phyloP scores from a whole-genome alignment of 805 yeast species.

The Kregervanrija pseudodelftensis region DNA sequence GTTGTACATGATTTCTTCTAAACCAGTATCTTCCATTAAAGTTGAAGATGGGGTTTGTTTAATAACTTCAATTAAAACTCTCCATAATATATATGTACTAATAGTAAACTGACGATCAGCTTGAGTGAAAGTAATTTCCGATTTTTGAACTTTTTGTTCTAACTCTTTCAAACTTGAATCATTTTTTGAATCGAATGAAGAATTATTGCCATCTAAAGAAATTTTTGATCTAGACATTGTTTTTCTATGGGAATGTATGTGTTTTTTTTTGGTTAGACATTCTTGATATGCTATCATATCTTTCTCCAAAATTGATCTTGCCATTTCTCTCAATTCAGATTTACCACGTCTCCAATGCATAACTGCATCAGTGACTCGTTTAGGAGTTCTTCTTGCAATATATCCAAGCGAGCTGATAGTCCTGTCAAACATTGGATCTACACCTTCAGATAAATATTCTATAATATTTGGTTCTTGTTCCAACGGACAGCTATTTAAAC shows the following conservation, averaged over 20 bases:
- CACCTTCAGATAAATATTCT: slow-evolving; percentile 75
- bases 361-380: slow-evolving; percentile 93
- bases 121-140: slow-evolving; percentile 65
- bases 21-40: slow-evolving; percentile 69
- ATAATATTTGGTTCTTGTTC: slow-evolving; percentile 73
- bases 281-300: slow-evolving; percentile 23
- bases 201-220: background rate
- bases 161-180: slow-evolving; percentile 12
- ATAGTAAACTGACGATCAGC: slow-evolving; percentile 84
- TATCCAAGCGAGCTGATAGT: slow-evolving; percentile 83
- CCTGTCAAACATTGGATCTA: slow-evolving; percentile 79
- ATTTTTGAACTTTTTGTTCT: slow-evolving; percentile 27
- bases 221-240: slow-evolving; percentile 16
- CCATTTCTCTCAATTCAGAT: slow-evolving; percentile 72
- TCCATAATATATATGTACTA: slow-evolving; percentile 79
- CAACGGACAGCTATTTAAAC: slow-evolving; percentile 56
- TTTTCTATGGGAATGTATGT: slow-evolving; percentile 15
- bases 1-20: slow-evolving; percentile 90
- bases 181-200: background rate
- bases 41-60: slow-evolving; percentile 73
- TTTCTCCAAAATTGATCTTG: slow-evolving; percentile 45
- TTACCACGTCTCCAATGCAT: slow-evolving; percentile 98
- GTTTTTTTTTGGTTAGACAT: slow-evolving; percentile 2
- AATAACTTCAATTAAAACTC: slow-evolving; percentile 89
- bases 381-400: slow-evolving; percentile 83